Percentiles rank a stretch among this genome's conserved stretches.
These are phyloP conservation scores for Sporisorium reilianum DNA, from an alignment of 1,284 basidiomycete genomes.

Conservation along the genomic window DNA sequence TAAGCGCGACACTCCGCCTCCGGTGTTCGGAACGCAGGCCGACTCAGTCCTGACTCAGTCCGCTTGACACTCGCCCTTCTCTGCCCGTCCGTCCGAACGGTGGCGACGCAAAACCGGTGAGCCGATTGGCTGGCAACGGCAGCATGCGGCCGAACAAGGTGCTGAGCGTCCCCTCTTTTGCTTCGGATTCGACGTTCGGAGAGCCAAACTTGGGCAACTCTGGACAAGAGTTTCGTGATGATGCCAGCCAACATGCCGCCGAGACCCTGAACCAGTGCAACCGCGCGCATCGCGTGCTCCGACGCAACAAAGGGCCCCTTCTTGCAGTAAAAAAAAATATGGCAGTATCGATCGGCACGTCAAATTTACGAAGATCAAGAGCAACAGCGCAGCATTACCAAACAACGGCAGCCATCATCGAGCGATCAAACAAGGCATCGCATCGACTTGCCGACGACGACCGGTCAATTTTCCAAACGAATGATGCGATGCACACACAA, in stretches of 20 bases:
- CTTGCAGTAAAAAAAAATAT: not conserved
- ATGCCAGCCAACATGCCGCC: not conserved
- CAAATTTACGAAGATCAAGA: constrained; percentile 1
- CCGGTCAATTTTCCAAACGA: not conserved
- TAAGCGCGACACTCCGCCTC: not conserved
- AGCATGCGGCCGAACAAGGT: not conserved
- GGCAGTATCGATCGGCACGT: constrained; percentile 3
- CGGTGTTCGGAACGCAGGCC: not conserved
- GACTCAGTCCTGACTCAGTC: not conserved
- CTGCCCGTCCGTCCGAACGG: not conserved
- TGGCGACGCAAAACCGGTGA: not conserved
- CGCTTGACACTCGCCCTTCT: not conserved
- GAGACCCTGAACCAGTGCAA: not conserved
- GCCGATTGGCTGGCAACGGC: not conserved
- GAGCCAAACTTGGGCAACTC: not conserved
- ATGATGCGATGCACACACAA: not conserved
- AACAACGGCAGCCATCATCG: not conserved
- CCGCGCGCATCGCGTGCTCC: not conserved
- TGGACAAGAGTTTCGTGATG: not conserved
- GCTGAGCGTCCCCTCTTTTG: not conserved
- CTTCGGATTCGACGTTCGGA: not conserved
- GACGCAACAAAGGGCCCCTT: not conserved
- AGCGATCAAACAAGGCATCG: not conserved
- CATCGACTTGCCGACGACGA: not conserved
- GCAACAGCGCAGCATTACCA: not conserved